Base-by-base conservation (phyloP, 805 yeast genomes). In the Lipomyces chichibuensis region DNA sequence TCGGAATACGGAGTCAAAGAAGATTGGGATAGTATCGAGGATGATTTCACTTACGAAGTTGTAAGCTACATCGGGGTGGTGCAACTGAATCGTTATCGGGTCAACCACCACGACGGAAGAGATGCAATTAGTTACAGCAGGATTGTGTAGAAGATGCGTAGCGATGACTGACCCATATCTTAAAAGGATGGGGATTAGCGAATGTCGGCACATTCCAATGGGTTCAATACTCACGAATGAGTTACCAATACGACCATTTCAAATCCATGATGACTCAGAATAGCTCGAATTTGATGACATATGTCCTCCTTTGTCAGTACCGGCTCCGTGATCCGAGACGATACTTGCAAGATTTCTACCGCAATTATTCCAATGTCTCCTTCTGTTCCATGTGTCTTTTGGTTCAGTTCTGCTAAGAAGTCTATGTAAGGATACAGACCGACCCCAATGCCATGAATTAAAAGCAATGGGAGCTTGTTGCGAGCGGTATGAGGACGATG, bases 391-490 rank as follows among this genome's bases (percentile, higher is more conserved):
- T 11, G 23, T n/a, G 11, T 9, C 52, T 32, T 33, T 13, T 33
- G 29, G 51, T 33, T 33, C 33, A 57, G 51, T 33, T 57, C 60
- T 13, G 37, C 57, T 32, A 54, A 17, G 57, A 54, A 54, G 37
- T 54, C n/a, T 13, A 54, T n/a, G 35, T 57, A 57, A 25, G 60
- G 60, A 25, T 39, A 37, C 17, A 57, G 60, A 32, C 60, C 60
- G 49, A 37, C 49, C n/a, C 60, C 60, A 37, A 57, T 57, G 49
- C 60, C 60, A 39, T 57, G 60, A 32, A 57, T 57, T 17, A 57
- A 33, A 17, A 57, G 43, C 5, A 57, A 11, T 17, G 60, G 60
- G 25, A 54, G 57, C 37, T 54, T 54, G 37, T 54, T 23, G 0
- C 37, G 33, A 27, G 57, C 33, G 9, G 57, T 54, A 54, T 54